phyloP scores from a whole-genome alignment of 768 basidiomycete genomes.

The Clavulina sp. region DNA sequence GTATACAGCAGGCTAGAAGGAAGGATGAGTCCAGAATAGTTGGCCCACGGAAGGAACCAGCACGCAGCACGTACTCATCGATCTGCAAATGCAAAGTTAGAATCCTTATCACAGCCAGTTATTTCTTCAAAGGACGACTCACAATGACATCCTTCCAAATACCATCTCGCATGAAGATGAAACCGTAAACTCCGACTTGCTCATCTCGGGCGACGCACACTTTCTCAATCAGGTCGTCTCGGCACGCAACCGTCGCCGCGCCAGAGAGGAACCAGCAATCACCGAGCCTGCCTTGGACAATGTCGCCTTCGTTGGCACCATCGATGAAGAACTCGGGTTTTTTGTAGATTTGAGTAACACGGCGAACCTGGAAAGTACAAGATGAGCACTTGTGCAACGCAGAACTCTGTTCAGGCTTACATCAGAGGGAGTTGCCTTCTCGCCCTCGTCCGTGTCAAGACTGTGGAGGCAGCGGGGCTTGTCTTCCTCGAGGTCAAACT shows the following conservation, averaged over 20 bases:
- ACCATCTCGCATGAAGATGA: slow-evolving; percentile 36
- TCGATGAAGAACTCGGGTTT: slow-evolving; percentile 33
- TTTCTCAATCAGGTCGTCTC: slow-evolving; percentile 30
- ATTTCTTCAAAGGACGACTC: not conserved
- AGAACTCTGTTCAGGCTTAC: not conserved
- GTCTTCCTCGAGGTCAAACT: slow-evolving; percentile 36
- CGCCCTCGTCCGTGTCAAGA: slow-evolving; percentile 13
- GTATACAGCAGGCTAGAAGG: slow-evolving; percentile 33
- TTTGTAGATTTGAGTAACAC: slow-evolving; percentile 35
- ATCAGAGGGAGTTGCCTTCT: slow-evolving; percentile 20
- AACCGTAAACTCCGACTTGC: slow-evolving; percentile 38
- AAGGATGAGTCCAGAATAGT: not conserved
- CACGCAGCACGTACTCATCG: slow-evolving; percentile 30
- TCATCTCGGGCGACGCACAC: slow-evolving; percentile 37
- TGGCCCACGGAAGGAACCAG: not conserved
- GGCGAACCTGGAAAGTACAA: slow-evolving; percentile 17
- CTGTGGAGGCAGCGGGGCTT: slow-evolving; percentile 24
- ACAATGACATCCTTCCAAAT: slow-evolving; percentile 33
- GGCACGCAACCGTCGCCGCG: slow-evolving; percentile 30
- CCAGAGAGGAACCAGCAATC: slow-evolving; percentile 41
- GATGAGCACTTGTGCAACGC: not conserved
- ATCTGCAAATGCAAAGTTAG: slow-evolving; percentile 14
- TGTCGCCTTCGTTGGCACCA: slow-evolving; percentile 27
- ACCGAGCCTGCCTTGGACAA: slow-evolving; percentile 32
- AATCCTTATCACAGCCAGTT: not conserved